Evolutionary conservation across 129 eudicot species (phyloP).

Genomic region (Glebionis coronaria): DNA sequence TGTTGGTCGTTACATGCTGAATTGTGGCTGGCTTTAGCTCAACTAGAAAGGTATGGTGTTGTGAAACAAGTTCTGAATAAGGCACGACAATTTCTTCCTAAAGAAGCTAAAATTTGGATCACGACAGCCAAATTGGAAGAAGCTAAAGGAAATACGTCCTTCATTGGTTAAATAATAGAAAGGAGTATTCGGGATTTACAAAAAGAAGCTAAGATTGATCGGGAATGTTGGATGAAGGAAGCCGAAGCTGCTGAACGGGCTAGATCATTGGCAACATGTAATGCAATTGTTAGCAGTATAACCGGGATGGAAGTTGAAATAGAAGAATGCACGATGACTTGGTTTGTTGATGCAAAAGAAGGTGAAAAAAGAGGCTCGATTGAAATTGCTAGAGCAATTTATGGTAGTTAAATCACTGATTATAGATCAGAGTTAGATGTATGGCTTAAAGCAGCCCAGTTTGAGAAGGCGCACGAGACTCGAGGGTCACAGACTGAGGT

Average conservation of each 20-base stretch:
- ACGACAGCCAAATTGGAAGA: constrained; percentile 87
- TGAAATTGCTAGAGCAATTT: constrained; percentile 88
- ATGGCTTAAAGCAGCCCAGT: constrained; percentile 95
- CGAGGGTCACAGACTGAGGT: constrained; percentile 91
- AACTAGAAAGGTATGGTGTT: constrained; percentile 70
- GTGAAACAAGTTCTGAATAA: constrained; percentile 79
- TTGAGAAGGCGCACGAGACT: constrained; percentile 89
- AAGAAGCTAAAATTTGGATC: constrained; percentile 88
- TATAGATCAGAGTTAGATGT: constrained; percentile 73
- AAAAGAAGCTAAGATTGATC: constrained; percentile 72
- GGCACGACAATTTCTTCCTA: constrained; percentile 71
- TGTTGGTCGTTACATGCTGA: constrained; percentile 93
- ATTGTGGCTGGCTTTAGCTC: constrained; percentile 87
- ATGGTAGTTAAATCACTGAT: constrained; percentile 65
- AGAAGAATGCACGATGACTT: constrained; percentile 82
- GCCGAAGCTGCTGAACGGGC: constrained; percentile 96
- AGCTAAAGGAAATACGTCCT: constrained; percentile 62
- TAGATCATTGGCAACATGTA: constrained; percentile 77
- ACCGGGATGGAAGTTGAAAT: constrained; percentile 89
- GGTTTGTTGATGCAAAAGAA: constrained; percentile 98
- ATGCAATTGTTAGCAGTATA: constrained; percentile 71
- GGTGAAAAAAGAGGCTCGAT: constrained; percentile 87
- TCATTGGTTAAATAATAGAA: constrained; percentile 84
- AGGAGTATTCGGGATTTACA: constrained; percentile 86
- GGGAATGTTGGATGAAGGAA: constrained; percentile 95